Percentiles rank a stretch among this genome's conserved stretches.
These are phyloP conservation scores for Aurifilum marmelostoma DNA, from an alignment of 2,329 filamentous ascomycete species.

Conservation along the genomic window DNA sequence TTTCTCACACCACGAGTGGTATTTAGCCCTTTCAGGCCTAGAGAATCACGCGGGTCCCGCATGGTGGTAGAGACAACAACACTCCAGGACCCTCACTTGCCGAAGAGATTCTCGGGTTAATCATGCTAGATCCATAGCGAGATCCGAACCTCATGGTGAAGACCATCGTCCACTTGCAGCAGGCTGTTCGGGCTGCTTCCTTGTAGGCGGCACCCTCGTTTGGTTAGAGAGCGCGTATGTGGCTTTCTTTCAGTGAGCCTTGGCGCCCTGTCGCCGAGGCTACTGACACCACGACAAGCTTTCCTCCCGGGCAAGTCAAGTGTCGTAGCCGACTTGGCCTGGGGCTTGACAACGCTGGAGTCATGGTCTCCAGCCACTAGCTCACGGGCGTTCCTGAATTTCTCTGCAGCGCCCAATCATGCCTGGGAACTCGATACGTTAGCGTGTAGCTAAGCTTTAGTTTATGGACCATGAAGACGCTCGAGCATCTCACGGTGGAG, in stretches of 20 bases:
- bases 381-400: background rate
- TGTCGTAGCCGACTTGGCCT: background rate
- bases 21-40: too few relatives aligned
- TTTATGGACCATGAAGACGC: background rate
- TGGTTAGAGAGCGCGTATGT: background rate
- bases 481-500: constrained; percentile 3
- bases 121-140: background rate
- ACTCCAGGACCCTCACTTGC: background rate
- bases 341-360: background rate
- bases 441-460: constrained; percentile 4
- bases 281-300: constrained; percentile 10
- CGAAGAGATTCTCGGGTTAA: background rate
- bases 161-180: background rate
- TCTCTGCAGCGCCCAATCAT: constrained; percentile 2
- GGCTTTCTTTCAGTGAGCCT: background rate
- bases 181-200: background rate
- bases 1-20: background rate
- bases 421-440: background rate
- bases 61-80: background rate
- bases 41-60: too few relatives aligned
- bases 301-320: background rate
- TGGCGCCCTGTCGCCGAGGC: background rate
- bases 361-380: background rate
- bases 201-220: background rate
- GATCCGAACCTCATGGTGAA: background rate